Conservation (phyloP, 164 flowering plant species). For the Nelumbo lutea region DNA sequence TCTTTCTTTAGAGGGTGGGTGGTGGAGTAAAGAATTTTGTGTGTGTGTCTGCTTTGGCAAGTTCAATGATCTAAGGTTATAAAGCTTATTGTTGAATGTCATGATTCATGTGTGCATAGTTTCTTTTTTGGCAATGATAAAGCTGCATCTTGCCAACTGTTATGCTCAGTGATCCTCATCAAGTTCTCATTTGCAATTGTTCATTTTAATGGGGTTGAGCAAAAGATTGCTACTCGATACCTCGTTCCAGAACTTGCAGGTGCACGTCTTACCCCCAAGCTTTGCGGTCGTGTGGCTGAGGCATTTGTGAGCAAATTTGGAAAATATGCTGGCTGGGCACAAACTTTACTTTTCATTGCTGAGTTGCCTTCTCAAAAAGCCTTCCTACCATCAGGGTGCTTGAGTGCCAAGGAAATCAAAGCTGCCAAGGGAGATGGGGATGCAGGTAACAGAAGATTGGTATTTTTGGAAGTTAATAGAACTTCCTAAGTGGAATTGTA, state of each 20-base stretch:
- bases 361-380: slow-evolving; percentile 81
- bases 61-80: too few species aligned
- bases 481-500: background rate
- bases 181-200: slow-evolving; percentile 18
- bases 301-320: slow-evolving; percentile 93
- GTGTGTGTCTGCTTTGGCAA: too few species aligned
- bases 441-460: slow-evolving; percentile 14
- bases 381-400: slow-evolving; percentile 35
- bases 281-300: slow-evolving; percentile 70
- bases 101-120: background rate
- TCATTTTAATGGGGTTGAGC: slow-evolving; percentile 15
- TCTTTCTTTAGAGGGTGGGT: too few species aligned
- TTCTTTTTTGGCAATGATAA: background rate
- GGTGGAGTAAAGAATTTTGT: too few species aligned
- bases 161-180: background rate
- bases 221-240: slow-evolving; percentile 75
- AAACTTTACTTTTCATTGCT: slow-evolving; percentile 83
- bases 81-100: too few species aligned
- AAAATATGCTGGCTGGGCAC: slow-evolving; percentile 99
- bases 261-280: slow-evolving; percentile 61
- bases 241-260: slow-evolving; percentile 90
- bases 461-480: background rate
- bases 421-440: slow-evolving; percentile 9
- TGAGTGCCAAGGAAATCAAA: slow-evolving; percentile 22
- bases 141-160: background rate